Evolutionary conservation across 2,329 filamentous ascomycete genomes (phyloP).

Genomic region (Juglanconis sp.): DNA sequence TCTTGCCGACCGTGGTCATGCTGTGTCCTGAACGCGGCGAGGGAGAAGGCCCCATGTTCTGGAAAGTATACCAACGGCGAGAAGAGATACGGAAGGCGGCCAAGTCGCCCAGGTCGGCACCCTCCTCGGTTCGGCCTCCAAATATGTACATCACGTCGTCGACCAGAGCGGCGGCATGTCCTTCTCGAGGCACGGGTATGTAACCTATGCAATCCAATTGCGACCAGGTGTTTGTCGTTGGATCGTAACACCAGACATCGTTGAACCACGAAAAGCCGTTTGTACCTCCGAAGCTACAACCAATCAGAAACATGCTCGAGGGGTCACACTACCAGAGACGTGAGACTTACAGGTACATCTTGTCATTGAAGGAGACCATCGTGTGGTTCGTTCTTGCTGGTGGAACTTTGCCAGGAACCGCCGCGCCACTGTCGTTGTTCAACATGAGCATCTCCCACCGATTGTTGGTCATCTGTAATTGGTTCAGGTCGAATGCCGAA

Average conservation of each 20-base stretch:
- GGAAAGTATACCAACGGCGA: conserved; percentile 96
- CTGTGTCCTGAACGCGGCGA: conserved; percentile 93
- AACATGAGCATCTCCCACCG: conserved; percentile 90
- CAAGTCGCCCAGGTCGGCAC: conserved; percentile 85
- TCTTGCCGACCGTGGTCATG: conserved; percentile 93
- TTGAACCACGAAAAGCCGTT: conserved; percentile 98
- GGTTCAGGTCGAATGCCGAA: conserved; percentile 91
- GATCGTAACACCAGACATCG: conserved; percentile 96
- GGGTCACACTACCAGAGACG: background rate
- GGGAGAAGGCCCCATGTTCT: conserved; percentile 97
- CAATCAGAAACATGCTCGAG: conserved; percentile 14
- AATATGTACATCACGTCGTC: conserved; percentile 99
- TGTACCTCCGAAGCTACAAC: conserved; percentile 83
- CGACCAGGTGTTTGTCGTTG: conserved; percentile 75
- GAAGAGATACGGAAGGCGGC: conserved; percentile 75
- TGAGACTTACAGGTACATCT: conserved; percentile 77
- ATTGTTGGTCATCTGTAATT: conserved; percentile 84
- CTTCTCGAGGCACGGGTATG: conserved; percentile 89
- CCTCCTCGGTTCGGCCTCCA: conserved; percentile 91
- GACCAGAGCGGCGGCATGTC: conserved; percentile 88
- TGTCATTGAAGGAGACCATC: conserved; percentile 87
- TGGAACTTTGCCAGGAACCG: conserved; percentile 65
- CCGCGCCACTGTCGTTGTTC: conserved; percentile 63
- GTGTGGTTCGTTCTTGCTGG: conserved; percentile 93
- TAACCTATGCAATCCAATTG: conserved; percentile 96